Conservation (phyloP, 768 basidiomycete genomes). For the Amanita jacksonii region DNA sequence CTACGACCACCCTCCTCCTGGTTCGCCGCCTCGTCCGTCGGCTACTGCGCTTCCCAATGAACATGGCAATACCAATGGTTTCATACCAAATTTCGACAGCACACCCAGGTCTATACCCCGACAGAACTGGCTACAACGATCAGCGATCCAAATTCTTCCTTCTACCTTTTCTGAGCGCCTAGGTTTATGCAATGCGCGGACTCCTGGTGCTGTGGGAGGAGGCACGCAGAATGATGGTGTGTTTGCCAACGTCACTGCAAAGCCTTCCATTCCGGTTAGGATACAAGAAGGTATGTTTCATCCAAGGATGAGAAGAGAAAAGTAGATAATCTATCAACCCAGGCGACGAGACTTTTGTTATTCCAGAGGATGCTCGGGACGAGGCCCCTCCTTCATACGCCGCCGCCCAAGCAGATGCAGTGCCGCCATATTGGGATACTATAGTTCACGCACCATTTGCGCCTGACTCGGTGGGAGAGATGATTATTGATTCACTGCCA, state of each 20-base stretch:
- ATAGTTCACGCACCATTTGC: conserved; percentile 86
- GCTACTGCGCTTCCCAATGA: conserved; percentile 58
- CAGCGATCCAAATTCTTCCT: conserved; percentile 50
- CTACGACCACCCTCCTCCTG: conserved; percentile 77
- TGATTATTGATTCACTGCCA: conserved; percentile 85
- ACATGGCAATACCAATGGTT: conserved; percentile 68
- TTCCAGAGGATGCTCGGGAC: conserved; percentile 75
- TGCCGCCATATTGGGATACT: conserved; percentile 96
- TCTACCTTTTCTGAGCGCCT: conserved; percentile 35
- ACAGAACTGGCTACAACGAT: conserved; percentile 44
- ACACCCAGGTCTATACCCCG: conserved; percentile 24
- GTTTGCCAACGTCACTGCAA: conserved; percentile 92
- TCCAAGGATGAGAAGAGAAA: not conserved
- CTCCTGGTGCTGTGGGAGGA: conserved; percentile 45
- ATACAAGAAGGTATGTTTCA: conserved; percentile 47
- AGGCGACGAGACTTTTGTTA: conserved; percentile 62
- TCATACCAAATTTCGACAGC: conserved; percentile 41
- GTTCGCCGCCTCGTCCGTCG: conserved; percentile 64
- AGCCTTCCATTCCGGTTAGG: conserved; percentile 52
- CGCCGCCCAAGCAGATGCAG: conserved; percentile 87
- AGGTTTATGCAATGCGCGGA: conserved; percentile 29
- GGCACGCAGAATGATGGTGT: conserved; percentile 82
- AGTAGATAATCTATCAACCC: not conserved
- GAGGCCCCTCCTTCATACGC: conserved; percentile 91
- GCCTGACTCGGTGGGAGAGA: conserved; percentile 56